Base-by-base conservation (phyloP, 1,139 yeast species). In the Geotrichum aggregatum region DNA sequence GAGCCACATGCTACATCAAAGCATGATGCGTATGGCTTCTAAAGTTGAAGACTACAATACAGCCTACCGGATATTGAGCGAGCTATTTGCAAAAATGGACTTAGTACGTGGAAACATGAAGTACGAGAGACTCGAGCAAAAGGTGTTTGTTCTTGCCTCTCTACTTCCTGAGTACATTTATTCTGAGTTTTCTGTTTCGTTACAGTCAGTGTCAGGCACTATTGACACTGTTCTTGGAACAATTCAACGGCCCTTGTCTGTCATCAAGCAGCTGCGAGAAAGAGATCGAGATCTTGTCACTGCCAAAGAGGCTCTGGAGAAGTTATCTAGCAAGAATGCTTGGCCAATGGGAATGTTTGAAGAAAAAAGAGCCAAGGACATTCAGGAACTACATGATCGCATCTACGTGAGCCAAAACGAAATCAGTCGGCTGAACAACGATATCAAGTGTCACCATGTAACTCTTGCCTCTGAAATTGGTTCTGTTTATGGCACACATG, bases 401-500 rank as follows among this genome's bases (percentile, higher is more conserved):
- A 65, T 72, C 19, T 62, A 63, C 36, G 51, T 57, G 13, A 57
- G 65, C 2, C 66, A 67, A 43, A 58, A 57, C 24, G 67, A 63
- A 38, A 64, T 70, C 30, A 52, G 58, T 22, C 54, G 66, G 21
- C 53, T 70, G 14, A 66, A 70, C 44, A 56, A 58, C 11, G 69
- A 66, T 40, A 61, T 72, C 31, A 58, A 64, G 41, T 59, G 63
- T 8, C 61, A 69, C 3, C 75, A 72, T 54, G 63, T 63, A 18
- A 58, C 66, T 1, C 58, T 71, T 6, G 76, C 76, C 0, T 61
- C 66, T 4, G 76, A 72, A 55, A 63, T 72, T 5, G 73, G 74
- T 6, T 63, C 70, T 2, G 70, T 70, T 52, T 67, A 68, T 52
- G 59, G 58, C 10, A 58, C 61, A 19, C 73, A 71, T 47, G 68